Base-by-base conservation (phyloP, 2,329 filamentous ascomycete genomes). In the Aspergillus amoenus region DNA sequence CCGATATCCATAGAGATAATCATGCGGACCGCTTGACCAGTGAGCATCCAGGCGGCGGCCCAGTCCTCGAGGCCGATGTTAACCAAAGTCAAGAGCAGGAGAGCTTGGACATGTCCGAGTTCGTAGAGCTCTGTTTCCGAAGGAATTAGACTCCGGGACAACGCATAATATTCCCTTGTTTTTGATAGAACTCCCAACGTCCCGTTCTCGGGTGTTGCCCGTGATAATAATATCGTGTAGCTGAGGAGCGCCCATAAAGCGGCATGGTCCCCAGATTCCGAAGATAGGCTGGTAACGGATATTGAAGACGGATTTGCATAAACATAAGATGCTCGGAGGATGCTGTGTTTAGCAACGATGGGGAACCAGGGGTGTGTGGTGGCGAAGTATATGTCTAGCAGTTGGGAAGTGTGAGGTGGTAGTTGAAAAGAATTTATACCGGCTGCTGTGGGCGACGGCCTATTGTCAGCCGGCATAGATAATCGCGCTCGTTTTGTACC, bases 291-390 rank as follows among this genome's bases (percentile, higher is more conserved):
- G 5, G 60, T 57, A n/a, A 73, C 43, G 39, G 65, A 65, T 18
- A 74, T 51, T 7, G 51, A 47, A 7, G 78, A 77, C 9, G 75
- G 64, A 8, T 76, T 72, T 45, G 79, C 78, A 64, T 83, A 84
- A 6, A 79, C 76, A 64, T 85, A 85, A n/a, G 81, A 82, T 3
- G 79, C 74, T 56, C 81, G 81, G 15, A 85, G 70, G 8, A 84
- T 76, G 55, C 81, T 79, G 60, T 84, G 81, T 65, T 83, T 84
- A 48, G 83, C 80, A 24, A 81, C 75, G n/a, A 86, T 79, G 0
- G 84, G 84, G 30, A 86, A 78, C 83, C 84, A 86, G 24, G 78
- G 79, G 61, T 86, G 82, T 0, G 81, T 84, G 55, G 80, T 79
- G 0, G 82, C 78, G 60, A 85, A 85, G 62, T 85, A 86, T 11